Evolutionary conservation across 106 monocot species (phyloP), one percentile per base, ranked within the genome.

Genomic region (Dioscorea dumetorum): DNA sequence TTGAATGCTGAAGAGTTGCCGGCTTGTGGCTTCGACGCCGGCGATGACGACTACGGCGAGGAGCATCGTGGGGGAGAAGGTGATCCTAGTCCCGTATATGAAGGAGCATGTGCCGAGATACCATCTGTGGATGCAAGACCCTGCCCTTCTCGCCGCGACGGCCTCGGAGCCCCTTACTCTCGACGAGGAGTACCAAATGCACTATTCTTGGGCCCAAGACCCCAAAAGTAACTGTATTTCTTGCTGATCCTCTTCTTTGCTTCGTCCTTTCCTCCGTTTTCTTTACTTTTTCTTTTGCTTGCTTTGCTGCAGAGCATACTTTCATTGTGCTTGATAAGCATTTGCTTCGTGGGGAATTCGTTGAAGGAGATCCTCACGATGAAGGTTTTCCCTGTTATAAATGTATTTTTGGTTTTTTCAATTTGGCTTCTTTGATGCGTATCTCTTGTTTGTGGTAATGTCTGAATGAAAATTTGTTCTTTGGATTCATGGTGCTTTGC

Each of bases 61-160:
- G 58, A 70, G 73, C 65, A 64, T 86, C 76, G 83, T 64, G 63
- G 95, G 91, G 69, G 73, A 85, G 86, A 89, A 86, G 76, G 87
- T 79, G 70, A 58, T 91, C 21, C 70, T 97, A 67, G 88, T 91
- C 28, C 95, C 91, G 2, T 97, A 97, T 82, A 86, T 89, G 88
- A 73, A 61, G 74, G 95, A 91, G 76, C 95, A 97, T 70, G 95
- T 97, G 2, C 86, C 88, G 5, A 79, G 31, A 69, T 97, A 97
- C 82, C 86, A 97, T 75, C 63, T 71, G 20, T 97, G 95, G 95
- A 97, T 97, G 95, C 67, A 86, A 74, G 86, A 97, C 41, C 91
- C 91, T 24, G 58, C 58, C n/a, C 86, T 97, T 8, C 91, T 97
- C 66, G 57, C 72, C 56, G 91, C 91, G 78, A 97, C 95, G 2